A percentile compares a stretch with the other conserved stretches of the same genome.
phyloP scores from a whole-genome alignment of 2,329 filamentous ascomycete genomes.

The Cladophialophora chaetospira region DNA sequence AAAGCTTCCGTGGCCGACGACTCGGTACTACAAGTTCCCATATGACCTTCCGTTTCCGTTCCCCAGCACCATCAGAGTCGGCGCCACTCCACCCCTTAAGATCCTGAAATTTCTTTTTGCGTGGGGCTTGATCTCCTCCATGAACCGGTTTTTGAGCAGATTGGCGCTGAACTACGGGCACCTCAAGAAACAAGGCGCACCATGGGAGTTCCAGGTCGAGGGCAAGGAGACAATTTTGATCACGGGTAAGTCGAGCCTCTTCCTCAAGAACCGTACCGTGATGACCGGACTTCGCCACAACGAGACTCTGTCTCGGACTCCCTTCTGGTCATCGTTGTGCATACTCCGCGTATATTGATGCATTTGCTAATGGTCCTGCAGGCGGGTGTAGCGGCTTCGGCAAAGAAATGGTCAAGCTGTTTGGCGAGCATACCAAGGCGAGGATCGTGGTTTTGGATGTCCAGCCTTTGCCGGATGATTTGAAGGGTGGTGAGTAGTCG shows the following conservation, averaged over 20 bases:
- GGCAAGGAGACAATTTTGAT: slow-evolving; percentile 53
- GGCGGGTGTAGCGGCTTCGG: slow-evolving; percentile 73
- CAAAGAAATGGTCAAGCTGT: slow-evolving; percentile 61
- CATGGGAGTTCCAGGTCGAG: slow-evolving; percentile 37
- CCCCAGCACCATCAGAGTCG: slow-evolving; percentile 11
- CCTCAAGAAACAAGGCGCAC: slow-evolving; percentile 37
- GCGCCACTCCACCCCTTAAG: slow-evolving; percentile 17
- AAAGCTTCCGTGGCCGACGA: slow-evolving; percentile 17
- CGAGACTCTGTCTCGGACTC: too few species aligned
- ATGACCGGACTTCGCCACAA: too few species aligned
- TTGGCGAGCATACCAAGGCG: slow-evolving; percentile 63
- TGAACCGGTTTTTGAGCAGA: slow-evolving; percentile 56
- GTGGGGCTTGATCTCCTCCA: slow-evolving; percentile 53
- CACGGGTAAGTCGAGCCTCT: too few species aligned
- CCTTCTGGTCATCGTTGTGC: too few species aligned
- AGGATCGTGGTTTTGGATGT: slow-evolving; percentile 74
- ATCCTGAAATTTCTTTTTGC: slow-evolving; percentile 51
- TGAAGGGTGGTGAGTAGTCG: slow-evolving; percentile 27
- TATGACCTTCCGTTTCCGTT: slow-evolving; percentile 14
- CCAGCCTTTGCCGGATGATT: slow-evolving; percentile 36
- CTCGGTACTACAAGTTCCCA: slow-evolving; percentile 4
- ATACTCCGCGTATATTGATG: too few species aligned
- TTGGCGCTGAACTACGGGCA: slow-evolving; percentile 48
- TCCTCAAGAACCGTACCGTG: too few species aligned
- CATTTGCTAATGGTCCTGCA: too few species aligned